Base-by-base conservation (phyloP, 2,329 filamentous ascomycete species). In the Trichoderma harzianum region DNA sequence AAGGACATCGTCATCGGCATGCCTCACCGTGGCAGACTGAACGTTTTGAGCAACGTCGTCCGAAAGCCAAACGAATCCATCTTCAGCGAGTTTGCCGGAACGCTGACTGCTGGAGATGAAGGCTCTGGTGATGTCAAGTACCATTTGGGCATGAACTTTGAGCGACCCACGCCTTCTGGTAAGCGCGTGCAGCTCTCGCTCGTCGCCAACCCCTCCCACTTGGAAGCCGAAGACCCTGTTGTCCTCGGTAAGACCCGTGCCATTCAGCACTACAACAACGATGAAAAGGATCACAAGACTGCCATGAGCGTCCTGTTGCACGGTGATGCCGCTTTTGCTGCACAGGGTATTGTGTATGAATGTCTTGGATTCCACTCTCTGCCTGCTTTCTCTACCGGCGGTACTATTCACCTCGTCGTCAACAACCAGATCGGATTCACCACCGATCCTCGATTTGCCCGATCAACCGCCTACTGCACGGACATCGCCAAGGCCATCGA, bases 341-440 rank as follows among this genome's bases (percentile, higher is more conserved):
- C 91, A 55, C 96, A 99, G 85, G 96, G 96, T 86, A 89, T 99
- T 74, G 96, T 99, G 74, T 99, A 99, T 84, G 96, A 99, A 84
- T 98, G 95, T 79, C 93, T 99, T 83, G 96, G 96, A 74, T 98
- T 99, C 90, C 93, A 97, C 85, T 92, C 94, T 67, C 90, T 99
- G 47, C 96, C 96, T 34, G 93, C 93, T 76, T 99, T 98, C 86
- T 97, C 97, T 63, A 98, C 96, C 69, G 96, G 96, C 78, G 96
- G 96, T 80, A 99, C 96, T 72, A 93, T 99, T 78, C 96, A 99
- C 84, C 88, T 99, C 76, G 91, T 99, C 72, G 95, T 98, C 77
- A 99, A 99, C 90, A 99, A 99, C 89, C 96, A 99, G 88, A 99
- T 99, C 82, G 96, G 96, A 83, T 99, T 99, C 88, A 99, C 96